Percentiles rank a stretch among this genome's conserved stretches.
phyloP scores from a whole-genome alignment of 2,329 filamentous ascomycete species.

The Ambrosiella beaveri region DNA sequence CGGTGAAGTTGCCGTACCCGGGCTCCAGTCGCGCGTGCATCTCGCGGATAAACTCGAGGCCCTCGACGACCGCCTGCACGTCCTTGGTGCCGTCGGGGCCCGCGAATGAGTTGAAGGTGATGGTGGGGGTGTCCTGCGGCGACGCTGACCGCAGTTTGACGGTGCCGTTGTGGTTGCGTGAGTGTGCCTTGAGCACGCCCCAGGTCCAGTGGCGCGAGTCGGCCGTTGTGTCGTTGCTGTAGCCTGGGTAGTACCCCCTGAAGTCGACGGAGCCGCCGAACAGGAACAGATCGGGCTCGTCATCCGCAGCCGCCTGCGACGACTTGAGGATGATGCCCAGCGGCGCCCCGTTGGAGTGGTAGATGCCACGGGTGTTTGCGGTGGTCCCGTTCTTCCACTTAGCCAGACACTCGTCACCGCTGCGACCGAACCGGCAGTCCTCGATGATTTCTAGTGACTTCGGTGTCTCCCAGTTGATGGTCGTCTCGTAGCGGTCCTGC shows the following conservation, averaged over 20 bases:
- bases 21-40: conserved; percentile 16
- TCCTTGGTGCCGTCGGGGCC: conserved; percentile 30
- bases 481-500: conserved; percentile 27
- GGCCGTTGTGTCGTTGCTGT: conserved; percentile 26
- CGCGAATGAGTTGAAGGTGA: conserved; percentile 39
- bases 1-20: conserved; percentile 11
- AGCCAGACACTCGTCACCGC: conserved; percentile 9
- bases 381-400: conserved; percentile 7
- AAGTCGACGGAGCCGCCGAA: conserved; percentile 38
- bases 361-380: conserved; percentile 8
- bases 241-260: conserved; percentile 39
- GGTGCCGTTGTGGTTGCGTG: conserved; percentile 40
- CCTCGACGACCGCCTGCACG: conserved; percentile 22
- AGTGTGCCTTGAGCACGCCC: conserved; percentile 34
- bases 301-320: conserved; percentile 12
- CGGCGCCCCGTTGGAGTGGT: conserved; percentile 13
- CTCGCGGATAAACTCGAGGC: conserved; percentile 18
- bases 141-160: conserved; percentile 43
- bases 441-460: conserved; percentile 4
- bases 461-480: conserved; percentile 18
- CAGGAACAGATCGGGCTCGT: conserved; percentile 35
- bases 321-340: conserved; percentile 13
- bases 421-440: conserved; percentile 9
- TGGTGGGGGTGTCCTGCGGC: conserved; percentile 44
- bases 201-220: conserved; percentile 26